These are phyloP conservation scores for Caryopteris hybrid DNA, from an alignment of 305 asterid genomes.

Conservation along the genomic window DNA sequence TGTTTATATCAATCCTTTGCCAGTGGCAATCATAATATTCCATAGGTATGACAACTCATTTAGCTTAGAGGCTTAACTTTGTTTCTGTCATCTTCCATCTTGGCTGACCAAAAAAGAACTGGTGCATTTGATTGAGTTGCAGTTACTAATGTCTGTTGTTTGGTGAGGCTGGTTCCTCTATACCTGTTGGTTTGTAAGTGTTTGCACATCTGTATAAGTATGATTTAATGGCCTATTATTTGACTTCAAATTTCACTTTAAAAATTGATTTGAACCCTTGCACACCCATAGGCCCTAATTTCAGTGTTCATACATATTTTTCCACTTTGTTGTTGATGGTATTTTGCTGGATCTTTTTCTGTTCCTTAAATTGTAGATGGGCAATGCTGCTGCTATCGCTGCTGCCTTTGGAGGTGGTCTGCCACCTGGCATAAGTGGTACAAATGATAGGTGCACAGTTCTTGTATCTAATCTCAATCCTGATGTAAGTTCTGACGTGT, in stretches of 20 bases:
- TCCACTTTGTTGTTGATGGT: not conserved
- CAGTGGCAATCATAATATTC: slow-evolving; percentile 3
- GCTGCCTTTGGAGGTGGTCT: slow-evolving; percentile 97
- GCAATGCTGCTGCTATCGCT: slow-evolving; percentile 89
- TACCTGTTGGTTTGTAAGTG: not conserved
- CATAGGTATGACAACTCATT: not conserved
- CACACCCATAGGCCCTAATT: not conserved
- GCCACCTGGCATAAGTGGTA: slow-evolving; percentile 90
- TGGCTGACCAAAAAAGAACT: slow-evolving; percentile 5
- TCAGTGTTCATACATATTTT: not conserved
- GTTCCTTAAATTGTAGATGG: slow-evolving; percentile 45
- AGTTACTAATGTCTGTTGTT: not conserved
- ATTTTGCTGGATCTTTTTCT: slow-evolving; percentile 11
- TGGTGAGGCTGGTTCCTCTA: not conserved
- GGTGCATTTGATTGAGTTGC: not conserved
- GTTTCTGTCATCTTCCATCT: not conserved
- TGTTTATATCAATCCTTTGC: slow-evolving; percentile 1
- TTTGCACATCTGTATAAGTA: not conserved
- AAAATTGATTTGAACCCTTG: not conserved
- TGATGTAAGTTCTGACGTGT: slow-evolving; percentile 54
- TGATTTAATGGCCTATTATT: not conserved
- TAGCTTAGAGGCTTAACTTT: not conserved
- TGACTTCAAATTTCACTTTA: not conserved
- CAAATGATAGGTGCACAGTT: slow-evolving; percentile 91
- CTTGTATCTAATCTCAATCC: slow-evolving; percentile 84